phyloP scores from a whole-genome alignment of 2,329 filamentous ascomycete genomes.

The Calonectria pteridis region DNA sequence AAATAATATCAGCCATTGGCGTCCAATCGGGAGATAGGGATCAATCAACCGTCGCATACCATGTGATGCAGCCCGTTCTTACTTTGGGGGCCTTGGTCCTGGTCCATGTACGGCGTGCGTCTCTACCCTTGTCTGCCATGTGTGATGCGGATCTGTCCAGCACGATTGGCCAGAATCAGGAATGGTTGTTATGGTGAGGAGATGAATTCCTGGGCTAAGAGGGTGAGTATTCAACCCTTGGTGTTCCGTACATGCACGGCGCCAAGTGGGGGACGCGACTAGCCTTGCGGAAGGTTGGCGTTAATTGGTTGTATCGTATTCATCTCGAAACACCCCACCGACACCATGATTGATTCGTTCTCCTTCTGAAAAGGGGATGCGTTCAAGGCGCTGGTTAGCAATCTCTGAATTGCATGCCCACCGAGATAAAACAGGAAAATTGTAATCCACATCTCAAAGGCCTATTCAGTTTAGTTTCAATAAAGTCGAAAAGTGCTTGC shows the following conservation, averaged over 20 bases:
- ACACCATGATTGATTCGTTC: too few relatives aligned
- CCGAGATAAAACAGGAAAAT: too few relatives aligned
- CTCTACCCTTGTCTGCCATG: neutral
- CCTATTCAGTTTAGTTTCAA: too few relatives aligned
- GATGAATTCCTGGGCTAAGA: neutral
- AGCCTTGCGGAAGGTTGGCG: neutral
- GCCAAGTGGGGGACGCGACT: neutral
- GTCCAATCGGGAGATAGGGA: neutral
- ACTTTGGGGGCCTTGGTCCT: neutral
- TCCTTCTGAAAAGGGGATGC: too few relatives aligned
- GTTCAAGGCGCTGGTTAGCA: too few relatives aligned
- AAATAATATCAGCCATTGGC: neutral
- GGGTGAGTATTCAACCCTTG: neutral
- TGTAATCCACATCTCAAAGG: too few relatives aligned
- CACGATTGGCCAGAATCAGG: neutral
- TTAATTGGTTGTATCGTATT: neutral
- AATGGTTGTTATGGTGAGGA: neutral
- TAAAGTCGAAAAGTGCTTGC: too few relatives aligned
- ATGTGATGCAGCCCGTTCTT: neutral
- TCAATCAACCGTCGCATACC: neutral
- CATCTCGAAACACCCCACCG: neutral
- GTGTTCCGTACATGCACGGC: neutral
- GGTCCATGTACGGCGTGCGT: neutral
- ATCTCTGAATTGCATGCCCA: too few relatives aligned
- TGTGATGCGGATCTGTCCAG: neutral